Conservation (phyloP, 768 basidiomycete species). For the Termitomyces sp. region DNA sequence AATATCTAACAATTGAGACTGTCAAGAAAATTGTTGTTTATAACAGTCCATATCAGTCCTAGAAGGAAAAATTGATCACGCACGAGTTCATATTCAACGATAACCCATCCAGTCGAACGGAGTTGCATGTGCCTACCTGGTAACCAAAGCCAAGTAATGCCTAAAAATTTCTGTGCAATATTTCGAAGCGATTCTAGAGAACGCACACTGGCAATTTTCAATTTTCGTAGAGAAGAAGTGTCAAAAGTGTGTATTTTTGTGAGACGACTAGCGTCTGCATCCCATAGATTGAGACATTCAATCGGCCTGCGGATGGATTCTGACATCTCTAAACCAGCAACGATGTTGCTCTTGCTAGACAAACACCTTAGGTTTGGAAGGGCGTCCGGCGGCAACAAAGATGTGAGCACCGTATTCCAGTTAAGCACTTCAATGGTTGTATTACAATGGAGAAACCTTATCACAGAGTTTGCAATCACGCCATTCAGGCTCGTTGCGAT, state of each 20-base stretch:
- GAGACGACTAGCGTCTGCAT: slow-evolving; percentile 23
- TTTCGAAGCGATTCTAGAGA: slow-evolving; percentile 23
- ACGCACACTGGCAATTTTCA: slow-evolving; percentile 26
- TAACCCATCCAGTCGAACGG: slow-evolving; percentile 8
- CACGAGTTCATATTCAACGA: slow-evolving; percentile 20
- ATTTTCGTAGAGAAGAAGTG: slow-evolving; percentile 21
- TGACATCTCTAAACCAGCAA: slow-evolving; percentile 27
- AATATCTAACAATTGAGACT: slow-evolving; percentile 35
- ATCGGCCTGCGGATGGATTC: slow-evolving; percentile 20
- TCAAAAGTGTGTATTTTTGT: slow-evolving; percentile 25
- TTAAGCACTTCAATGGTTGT: slow-evolving; percentile 38
- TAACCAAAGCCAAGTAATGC: slow-evolving; percentile 35
- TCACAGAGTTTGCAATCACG: slow-evolving; percentile 27
- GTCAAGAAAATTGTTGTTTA: background rate
- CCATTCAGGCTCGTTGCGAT: background rate
- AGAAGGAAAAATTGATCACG: slow-evolving; percentile 3
- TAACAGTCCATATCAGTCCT: background rate
- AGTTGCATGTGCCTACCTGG: slow-evolving; percentile 19
- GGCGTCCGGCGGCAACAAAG: slow-evolving; percentile 25
- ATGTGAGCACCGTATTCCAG: slow-evolving; percentile 36
- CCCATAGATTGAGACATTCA: slow-evolving; percentile 29
- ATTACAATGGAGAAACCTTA: slow-evolving; percentile 38
- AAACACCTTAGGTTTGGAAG: slow-evolving; percentile 37
- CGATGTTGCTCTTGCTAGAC: slow-evolving; percentile 26
- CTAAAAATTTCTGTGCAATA: slow-evolving; percentile 30